A percentile compares a stretch with the other conserved stretches of the same genome.
These are phyloP conservation scores for Alternaria incomplexa DNA, from an alignment of 2,329 filamentous ascomycete genomes.

Conservation along the genomic window DNA sequence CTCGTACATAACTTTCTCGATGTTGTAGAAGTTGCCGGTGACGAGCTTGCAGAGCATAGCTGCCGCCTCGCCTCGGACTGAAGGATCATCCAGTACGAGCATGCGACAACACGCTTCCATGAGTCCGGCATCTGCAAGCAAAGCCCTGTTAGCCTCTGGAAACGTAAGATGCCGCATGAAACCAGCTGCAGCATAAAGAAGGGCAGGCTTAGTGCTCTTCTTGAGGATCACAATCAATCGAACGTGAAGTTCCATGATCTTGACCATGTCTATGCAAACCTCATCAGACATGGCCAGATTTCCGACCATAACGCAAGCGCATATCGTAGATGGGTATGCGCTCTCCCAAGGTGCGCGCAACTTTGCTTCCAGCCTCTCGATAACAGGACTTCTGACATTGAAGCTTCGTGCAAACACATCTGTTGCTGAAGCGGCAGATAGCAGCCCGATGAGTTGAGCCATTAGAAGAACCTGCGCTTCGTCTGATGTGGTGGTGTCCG, in stretches of 20 bases:
- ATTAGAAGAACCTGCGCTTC: constrained; percentile 35
- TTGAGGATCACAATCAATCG: constrained; percentile 38
- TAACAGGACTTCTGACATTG: constrained; percentile 31
- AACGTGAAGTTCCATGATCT: constrained; percentile 39
- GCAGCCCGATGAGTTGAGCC: constrained; percentile 39
- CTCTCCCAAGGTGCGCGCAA: constrained; percentile 20
- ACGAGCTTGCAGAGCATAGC: constrained; percentile 44
- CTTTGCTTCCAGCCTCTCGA: constrained; percentile 36
- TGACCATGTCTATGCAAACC: constrained; percentile 43
- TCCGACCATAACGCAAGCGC: constrained; percentile 47
- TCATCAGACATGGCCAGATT: constrained; percentile 47
- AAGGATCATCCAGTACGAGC: constrained; percentile 34
- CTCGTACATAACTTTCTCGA: constrained; percentile 35
- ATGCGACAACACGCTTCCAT: constrained; percentile 39
- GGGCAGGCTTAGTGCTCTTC: constrained; percentile 32
- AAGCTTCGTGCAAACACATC: constrained; percentile 41
- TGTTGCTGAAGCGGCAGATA: constrained; percentile 42
- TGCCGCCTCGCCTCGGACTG: constrained; percentile 44
- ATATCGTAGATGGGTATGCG: constrained; percentile 38
- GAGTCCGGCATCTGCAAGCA: constrained; percentile 40
- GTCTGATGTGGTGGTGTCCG: constrained; percentile 30
- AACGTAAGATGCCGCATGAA: constrained; percentile 47
- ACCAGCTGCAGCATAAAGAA: constrained; percentile 46
- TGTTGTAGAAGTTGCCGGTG: constrained; percentile 40
- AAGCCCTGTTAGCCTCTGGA: constrained; percentile 38